Conservation (phyloP, 106 monocot species). For the Phalaenopsis equestris region DNA sequence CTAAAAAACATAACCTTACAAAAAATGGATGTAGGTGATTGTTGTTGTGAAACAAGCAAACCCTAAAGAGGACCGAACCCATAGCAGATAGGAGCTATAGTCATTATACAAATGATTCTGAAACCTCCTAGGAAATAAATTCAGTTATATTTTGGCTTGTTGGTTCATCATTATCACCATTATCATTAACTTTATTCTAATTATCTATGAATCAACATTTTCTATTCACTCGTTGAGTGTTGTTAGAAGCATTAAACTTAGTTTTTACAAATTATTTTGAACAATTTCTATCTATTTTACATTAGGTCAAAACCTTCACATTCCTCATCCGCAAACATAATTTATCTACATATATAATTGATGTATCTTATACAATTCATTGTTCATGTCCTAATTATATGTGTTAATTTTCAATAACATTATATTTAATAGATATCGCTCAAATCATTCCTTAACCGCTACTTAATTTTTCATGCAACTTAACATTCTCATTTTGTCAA, state of each 20-base stretch:
- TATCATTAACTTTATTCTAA: no score
- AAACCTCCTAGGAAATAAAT: not conserved
- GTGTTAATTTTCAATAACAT: not conserved
- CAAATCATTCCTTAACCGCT: not conserved
- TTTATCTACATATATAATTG: not conserved
- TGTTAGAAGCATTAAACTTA: not conserved
- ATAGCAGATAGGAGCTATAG: not conserved
- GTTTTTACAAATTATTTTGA: not conserved
- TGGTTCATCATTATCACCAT: no score
- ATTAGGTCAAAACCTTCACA: not conserved
- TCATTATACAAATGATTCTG: not conserved
- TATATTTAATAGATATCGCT: not conserved
- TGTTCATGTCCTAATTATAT: not conserved
- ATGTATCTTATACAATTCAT: not conserved
- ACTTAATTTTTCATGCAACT: not conserved
- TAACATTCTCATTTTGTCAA: not conserved
- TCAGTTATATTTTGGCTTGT: not conserved
- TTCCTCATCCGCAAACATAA: not conserved
- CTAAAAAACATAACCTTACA: not conserved
- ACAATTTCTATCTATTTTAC: not conserved
- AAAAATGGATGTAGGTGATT: not conserved
- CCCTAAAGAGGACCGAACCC: not conserved
- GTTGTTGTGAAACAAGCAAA: not conserved
- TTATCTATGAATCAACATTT: no score
- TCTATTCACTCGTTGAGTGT: not conserved